These are phyloP conservation scores for Sporothrix dimorphospora DNA, from an alignment of 2,329 filamentous ascomycete species.

Conservation along the genomic window DNA sequence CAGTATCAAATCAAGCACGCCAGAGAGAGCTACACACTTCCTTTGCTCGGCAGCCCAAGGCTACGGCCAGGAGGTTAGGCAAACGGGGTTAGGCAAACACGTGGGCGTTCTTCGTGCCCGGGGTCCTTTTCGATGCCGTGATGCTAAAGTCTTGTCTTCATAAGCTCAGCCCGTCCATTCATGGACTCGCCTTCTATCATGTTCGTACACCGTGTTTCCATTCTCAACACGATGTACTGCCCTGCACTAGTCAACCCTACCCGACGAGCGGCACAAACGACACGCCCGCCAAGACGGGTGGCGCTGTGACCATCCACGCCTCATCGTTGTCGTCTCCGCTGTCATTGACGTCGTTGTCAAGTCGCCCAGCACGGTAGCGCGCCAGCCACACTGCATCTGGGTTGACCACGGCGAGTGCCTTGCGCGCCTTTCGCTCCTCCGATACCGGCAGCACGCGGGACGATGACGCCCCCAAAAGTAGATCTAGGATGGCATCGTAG, in stretches of 20 bases:
- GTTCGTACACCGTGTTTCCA: too few relatives aligned
- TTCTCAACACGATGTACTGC: too few relatives aligned
- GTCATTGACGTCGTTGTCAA: conserved; percentile 40
- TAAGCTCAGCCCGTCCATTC: background rate
- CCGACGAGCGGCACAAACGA: conserved; percentile 27
- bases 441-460: conserved; percentile 41
- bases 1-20: background rate
- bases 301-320: conserved; percentile 9
- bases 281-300: conserved; percentile 33
- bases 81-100: background rate
- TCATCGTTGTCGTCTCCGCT: background rate
- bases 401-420: conserved; percentile 66
- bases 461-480: conserved; percentile 59
- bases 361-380: conserved; percentile 44
- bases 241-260: too few relatives aligned
- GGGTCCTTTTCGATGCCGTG: background rate
- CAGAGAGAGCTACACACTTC: background rate
- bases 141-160: background rate
- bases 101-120: background rate
- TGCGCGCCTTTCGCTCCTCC: conserved; percentile 52
- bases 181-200: background rate
- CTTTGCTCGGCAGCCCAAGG: background rate
- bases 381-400: conserved; percentile 77
- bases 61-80: background rate
- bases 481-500: conserved; percentile 70